Evolutionary conservation across 176 grass and related monocot species (phyloP).

Genomic region (Lolium rigidum): DNA sequence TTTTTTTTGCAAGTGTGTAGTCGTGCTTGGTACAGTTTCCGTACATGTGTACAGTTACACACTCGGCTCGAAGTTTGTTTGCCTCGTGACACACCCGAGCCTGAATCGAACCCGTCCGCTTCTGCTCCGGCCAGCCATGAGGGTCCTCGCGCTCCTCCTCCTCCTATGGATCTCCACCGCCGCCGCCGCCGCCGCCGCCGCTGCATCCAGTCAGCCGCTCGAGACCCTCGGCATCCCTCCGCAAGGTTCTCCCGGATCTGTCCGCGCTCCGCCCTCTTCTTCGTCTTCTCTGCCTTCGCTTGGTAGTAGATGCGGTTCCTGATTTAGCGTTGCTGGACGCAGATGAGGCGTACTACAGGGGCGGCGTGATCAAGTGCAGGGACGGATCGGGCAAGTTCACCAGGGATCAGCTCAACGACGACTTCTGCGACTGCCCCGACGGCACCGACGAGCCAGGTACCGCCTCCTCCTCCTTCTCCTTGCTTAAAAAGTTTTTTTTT

Average conservation of each 20-base stretch:
- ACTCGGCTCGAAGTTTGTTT: neutral
- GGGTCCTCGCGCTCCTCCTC: conserved; percentile 31
- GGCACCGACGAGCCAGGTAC: conserved; percentile 97
- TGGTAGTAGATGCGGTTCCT: conserved; percentile 36
- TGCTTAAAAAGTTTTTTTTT: conserved; percentile 1
- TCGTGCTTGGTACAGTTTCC: neutral
- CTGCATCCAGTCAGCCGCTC: conserved; percentile 47
- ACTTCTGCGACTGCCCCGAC: conserved; percentile 95
- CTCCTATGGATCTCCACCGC: conserved; percentile 38
- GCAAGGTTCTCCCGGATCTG: conserved; percentile 66
- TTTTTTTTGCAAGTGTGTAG: no score
- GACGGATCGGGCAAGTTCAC: conserved; percentile 87
- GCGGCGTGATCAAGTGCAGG: conserved; percentile 87
- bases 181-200: conserved; percentile 30
- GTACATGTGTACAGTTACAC: neutral
- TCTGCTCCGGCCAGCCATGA: conserved; percentile 43
- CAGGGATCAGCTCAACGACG: conserved; percentile 88
- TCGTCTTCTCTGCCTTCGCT: neutral
- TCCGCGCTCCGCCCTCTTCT: conserved; percentile 1
- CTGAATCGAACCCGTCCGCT: neutral
- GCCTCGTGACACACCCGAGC: conserved; percentile 9
- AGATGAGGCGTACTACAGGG: conserved; percentile 87
- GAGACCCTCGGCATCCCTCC: conserved; percentile 73
- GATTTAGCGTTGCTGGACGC: conserved; percentile 40
- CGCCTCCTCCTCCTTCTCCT: neutral